Conservation (phyloP, 2,329 filamentous ascomycete species). For the Lasiodiplodia citricola region DNA sequence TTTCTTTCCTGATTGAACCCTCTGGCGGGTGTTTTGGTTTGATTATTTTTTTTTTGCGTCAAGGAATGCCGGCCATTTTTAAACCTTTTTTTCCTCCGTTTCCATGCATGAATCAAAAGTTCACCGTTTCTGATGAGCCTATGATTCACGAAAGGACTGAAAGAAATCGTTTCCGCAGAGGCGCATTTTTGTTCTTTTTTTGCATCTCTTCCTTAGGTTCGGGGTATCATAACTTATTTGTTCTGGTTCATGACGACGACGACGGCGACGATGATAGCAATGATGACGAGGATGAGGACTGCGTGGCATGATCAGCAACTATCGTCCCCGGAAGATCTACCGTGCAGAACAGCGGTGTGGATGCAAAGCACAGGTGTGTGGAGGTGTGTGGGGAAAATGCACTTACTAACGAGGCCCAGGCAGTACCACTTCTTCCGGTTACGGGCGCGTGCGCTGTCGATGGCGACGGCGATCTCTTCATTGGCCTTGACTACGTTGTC, state of each 20-base stretch:
- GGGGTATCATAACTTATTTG: conserved; percentile 27
- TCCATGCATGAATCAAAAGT: conserved; percentile 20
- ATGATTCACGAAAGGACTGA: not conserved
- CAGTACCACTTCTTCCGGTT: conserved; percentile 97
- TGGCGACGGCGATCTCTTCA: conserved; percentile 79
- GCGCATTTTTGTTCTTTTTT: not conserved
- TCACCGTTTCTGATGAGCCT: conserved; percentile 23
- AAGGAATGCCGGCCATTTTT: conserved; percentile 15
- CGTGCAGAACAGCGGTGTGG: conserved; percentile 3
- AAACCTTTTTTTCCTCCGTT: not conserved
- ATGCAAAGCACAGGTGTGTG: not conserved
- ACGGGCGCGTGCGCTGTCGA: conserved; percentile 71
- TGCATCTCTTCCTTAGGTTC: conserved; percentile 2
- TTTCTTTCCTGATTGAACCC: not conserved
- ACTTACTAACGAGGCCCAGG: conserved; percentile 66
- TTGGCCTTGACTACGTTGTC: conserved; percentile 87
- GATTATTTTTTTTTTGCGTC: conserved; percentile 1
- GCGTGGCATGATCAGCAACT: conserved; percentile 21
- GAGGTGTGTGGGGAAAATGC: not conserved
- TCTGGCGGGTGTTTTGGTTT: conserved; percentile 9
- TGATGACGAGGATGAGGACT: conserved; percentile 41
- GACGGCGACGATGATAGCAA: conserved; percentile 46
- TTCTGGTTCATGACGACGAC: conserved; percentile 41
- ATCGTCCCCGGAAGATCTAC: conserved; percentile 14
- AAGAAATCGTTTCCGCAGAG: not conserved